Evolutionary conservation across 2,329 filamentous ascomycete genomes (phyloP), one percentile per base, ranked within the genome.

Genomic region (Dendrostoma leiphaemia): DNA sequence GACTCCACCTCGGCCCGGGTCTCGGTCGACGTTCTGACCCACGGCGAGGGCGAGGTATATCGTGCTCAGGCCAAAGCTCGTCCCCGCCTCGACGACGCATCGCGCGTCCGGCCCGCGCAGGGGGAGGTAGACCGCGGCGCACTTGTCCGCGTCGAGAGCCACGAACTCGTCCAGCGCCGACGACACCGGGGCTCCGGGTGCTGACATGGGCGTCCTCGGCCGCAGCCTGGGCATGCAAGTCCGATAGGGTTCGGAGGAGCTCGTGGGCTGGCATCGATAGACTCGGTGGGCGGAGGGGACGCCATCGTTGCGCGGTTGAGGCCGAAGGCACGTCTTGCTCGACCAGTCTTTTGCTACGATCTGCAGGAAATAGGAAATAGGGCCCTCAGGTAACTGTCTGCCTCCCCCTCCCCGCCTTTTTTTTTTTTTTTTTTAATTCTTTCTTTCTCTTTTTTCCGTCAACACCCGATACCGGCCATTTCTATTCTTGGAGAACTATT

Each of bases 111-210:
- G 48, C 23, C 68, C 64, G 19, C 64, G 67, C 8, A 69, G 59
- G 2, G 77, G 56, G 17, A 74, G 71, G 59, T 78, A 77, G 8
- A 75, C 59, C 37, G 77, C 70, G 28, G 71, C 63, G 53, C 67
- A 70, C 56, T 78, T 78, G 59, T 77, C 74, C 23, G 68, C 59
- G 35, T 76, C 73, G 2, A 78, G 66, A 1, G 74, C 74, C 56
- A 78, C 72, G 61, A 77, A 75, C 57, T 76, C 77, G 61, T 78
- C 74, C 13, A 49, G 4, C n/a, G 37, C 35, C 17, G 24, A 23
- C 7, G 26, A 38, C 12, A 24, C n/a, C 23, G 41, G 26, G 26
- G 19, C 41, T 26, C 13, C 26, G n/a, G 10, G 26, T 44, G 24
- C 41, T 44, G 24, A 44, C 41, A 17, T 44, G 29, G 41, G 41